Evolutionary conservation across 1,139 yeast species (phyloP), one percentile per base, ranked within the genome.

Genomic region (Debaryomyces sp.): DNA sequence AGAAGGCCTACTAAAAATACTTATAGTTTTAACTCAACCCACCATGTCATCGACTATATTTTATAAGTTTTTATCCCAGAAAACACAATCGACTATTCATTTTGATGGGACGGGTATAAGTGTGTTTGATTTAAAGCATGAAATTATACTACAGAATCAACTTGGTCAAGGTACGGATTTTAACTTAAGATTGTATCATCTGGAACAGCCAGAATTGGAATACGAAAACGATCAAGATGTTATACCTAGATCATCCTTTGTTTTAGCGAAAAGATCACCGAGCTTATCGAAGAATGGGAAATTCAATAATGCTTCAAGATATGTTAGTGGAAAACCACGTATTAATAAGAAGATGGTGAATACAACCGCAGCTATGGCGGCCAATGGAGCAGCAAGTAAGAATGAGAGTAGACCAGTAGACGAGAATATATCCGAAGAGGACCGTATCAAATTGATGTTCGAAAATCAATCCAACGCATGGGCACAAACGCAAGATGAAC

Each of bases 81-180:
- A 85, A 65, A 85, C 82, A 46, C 85, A 89, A 42, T 83, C 89
- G 1, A 82, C 96, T 41, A 83, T 94, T 41, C 81, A 87, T 46
- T 95, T 94, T 64, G 99, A 95, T 67, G 99, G 99, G 26, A 92
- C 98, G 0, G 97, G 98, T 30, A 84, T 95, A 47, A 89, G 96
- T 9, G 96, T 92, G 10, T 94, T 92, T 71, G 99, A 94, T 64
- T 74, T 94, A 54, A 95, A 95, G 68, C 83, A 94, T 55, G 98
- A 94, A 60, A 91, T 94, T 50, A 87, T 95, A 44, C 67, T 78
- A 27, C 90, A 86, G 44, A 94, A 92, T 68, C 89, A 85, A 59
- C 73, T 94, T 21, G 92, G 94, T 3, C 84, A 85, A 50, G 96
- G 97, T 1, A 81, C 86, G 4, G 97, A 90, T 62, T 90, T 92